These are phyloP conservation scores for Annulohypoxylon stygium DNA, from an alignment of 495 filamentous ascomycete species.

Conservation along the genomic window DNA sequence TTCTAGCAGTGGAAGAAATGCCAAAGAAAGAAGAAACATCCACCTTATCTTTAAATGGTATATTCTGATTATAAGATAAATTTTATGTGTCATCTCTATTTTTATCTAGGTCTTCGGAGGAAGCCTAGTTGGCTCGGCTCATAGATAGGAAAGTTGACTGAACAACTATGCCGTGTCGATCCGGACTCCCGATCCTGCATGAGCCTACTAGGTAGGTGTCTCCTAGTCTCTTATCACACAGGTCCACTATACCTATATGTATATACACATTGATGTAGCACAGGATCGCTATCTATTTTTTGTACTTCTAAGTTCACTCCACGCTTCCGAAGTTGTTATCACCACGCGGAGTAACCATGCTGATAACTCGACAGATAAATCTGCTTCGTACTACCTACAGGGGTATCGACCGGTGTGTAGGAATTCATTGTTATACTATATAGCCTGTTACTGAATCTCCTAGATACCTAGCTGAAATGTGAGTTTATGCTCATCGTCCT, in stretches of 20 bases:
- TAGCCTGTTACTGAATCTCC: slow-evolving; percentile 2
- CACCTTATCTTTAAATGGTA: background rate
- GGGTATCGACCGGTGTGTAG: slow-evolving; percentile 3
- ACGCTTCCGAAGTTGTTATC: background rate
- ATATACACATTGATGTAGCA: no score
- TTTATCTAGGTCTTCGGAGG: background rate
- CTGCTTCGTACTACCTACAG: slow-evolving; percentile 15
- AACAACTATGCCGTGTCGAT: slow-evolving; percentile 10
- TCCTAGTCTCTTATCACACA: background rate
- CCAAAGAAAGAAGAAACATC: background rate
- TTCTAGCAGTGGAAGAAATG: no score
- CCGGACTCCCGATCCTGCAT: slow-evolving; percentile 20
- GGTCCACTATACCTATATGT: background rate
- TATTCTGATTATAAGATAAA: slow-evolving; percentile 2
- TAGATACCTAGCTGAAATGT: background rate
- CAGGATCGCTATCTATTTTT: slow-evolving; percentile 12
- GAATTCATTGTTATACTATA: background rate
- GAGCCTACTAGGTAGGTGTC: background rate
- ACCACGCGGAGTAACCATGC: slow-evolving; percentile 22
- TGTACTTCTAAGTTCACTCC: background rate
- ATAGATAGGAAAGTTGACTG: background rate
- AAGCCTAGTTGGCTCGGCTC: slow-evolving; percentile 6
- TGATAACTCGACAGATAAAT: slow-evolving; percentile 36
- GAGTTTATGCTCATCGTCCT: background rate
- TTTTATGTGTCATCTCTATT: background rate